Percentiles rank a stretch among this genome's conserved stretches.
These are phyloP conservation scores for Limnanthes douglasii DNA, from an alignment of 345 rosid genomes.

Conservation along the genomic window DNA sequence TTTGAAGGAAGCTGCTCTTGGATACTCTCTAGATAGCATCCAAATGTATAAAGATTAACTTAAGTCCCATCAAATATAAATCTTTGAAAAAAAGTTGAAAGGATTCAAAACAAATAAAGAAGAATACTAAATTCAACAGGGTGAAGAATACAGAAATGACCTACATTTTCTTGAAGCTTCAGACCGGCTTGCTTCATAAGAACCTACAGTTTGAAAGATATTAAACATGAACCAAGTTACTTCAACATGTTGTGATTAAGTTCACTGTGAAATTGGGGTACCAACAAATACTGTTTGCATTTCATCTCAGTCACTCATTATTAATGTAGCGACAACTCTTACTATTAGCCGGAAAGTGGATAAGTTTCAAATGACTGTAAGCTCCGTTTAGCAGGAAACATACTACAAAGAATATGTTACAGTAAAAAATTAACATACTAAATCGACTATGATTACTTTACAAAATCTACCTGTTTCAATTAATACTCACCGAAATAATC, in stretches of 20 bases:
- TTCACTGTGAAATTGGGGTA: too few species aligned
- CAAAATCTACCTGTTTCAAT: background rate
- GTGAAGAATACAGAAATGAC: conserved; percentile 6
- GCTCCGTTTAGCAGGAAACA: background rate
- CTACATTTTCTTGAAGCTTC: conserved; percentile 76
- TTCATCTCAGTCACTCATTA: too few species aligned
- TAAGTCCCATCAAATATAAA: background rate
- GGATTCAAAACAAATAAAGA: background rate
- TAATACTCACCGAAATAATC: conserved; percentile 66
- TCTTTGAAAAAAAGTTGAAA: background rate
- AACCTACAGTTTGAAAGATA: conserved; percentile 31
- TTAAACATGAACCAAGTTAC: background rate
- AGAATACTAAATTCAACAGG: background rate
- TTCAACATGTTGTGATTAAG: too few species aligned
- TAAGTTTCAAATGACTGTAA: background rate
- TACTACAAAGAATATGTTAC: background rate
- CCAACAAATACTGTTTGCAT: too few species aligned
- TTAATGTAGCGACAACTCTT: too few species aligned
- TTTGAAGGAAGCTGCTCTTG: too few species aligned
- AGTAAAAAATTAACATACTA: too few species aligned
- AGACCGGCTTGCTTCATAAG: conserved; percentile 93
- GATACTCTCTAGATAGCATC: too few species aligned
- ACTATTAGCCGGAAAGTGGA: too few species aligned
- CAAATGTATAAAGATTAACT: too few species aligned
- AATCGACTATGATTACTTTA: background rate